These are phyloP conservation scores for Cystofilobasidium macerans DNA, from an alignment of 768 basidiomycete genomes.

Conservation along the genomic window DNA sequence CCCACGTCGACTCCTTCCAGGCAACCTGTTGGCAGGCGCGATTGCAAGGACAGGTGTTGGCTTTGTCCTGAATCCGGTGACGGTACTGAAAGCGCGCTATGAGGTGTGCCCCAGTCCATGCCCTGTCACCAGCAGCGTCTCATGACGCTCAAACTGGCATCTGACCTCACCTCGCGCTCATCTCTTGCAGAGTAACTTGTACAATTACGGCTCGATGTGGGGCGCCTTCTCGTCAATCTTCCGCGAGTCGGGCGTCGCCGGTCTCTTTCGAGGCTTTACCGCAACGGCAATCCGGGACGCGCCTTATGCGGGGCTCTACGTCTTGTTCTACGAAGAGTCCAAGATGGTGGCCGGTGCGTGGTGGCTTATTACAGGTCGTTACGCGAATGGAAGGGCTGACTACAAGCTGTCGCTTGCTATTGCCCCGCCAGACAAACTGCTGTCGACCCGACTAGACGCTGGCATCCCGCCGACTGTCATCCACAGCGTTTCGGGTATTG, in stretches of 20 bases:
- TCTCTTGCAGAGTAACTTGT: slow-evolving; percentile 53
- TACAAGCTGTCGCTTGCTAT: not conserved
- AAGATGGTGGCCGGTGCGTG: slow-evolving; percentile 60
- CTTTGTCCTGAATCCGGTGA: slow-evolving; percentile 75
- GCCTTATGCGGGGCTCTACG: slow-evolving; percentile 82
- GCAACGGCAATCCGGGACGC: slow-evolving; percentile 88
- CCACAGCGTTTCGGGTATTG: slow-evolving; percentile 45
- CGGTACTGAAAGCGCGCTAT: slow-evolving; percentile 81
- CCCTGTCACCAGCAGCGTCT: not conserved
- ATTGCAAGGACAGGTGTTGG: slow-evolving; percentile 69
- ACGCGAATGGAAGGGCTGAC: not conserved
- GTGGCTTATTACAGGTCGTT: not conserved
- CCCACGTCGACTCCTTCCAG: slow-evolving; percentile 41
- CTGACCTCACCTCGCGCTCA: not conserved
- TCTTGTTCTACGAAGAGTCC: slow-evolving; percentile 75
- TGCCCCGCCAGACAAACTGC: slow-evolving; percentile 22
- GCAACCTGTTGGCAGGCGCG: slow-evolving; percentile 79
- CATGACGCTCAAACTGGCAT: not conserved
- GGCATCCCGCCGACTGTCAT: slow-evolving; percentile 35
- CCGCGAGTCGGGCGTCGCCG: slow-evolving; percentile 51
- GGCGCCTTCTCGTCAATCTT: slow-evolving; percentile 41
- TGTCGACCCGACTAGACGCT: slow-evolving; percentile 27
- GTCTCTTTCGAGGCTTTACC: slow-evolving; percentile 71
- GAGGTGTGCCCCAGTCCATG: slow-evolving; percentile 50
- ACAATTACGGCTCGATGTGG: slow-evolving; percentile 54